A percentile compares a stretch with the other conserved stretches of the same genome.
Conservation (phyloP, 352 stramenopile species). For the Pythium rhizo-oryzae region DNA sequence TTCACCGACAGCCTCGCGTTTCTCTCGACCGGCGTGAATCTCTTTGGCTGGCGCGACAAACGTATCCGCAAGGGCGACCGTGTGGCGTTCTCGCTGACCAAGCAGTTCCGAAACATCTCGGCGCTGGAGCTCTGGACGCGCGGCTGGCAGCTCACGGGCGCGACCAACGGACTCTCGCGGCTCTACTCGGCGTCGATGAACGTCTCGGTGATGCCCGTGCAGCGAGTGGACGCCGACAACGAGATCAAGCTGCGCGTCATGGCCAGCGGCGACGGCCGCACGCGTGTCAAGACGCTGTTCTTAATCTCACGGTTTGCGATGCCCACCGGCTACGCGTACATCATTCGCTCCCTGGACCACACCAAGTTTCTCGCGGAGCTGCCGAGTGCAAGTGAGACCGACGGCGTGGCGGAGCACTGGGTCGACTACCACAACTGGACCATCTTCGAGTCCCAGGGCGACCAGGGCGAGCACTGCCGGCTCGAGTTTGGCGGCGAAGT, state of each 20-base stretch:
- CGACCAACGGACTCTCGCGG: slow-evolving; percentile 1
- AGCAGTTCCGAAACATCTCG: slow-evolving; percentile 23
- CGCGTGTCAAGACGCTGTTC: slow-evolving; percentile 23
- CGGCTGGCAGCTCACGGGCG: slow-evolving; percentile 7
- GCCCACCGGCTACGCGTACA: not conserved
- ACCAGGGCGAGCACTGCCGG: slow-evolving; percentile 11
- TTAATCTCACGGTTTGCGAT: slow-evolving; percentile 19
- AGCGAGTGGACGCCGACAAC: slow-evolving; percentile 26
- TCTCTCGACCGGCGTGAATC: slow-evolving; percentile 28
- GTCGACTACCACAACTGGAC: slow-evolving; percentile 24
- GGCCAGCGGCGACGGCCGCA: slow-evolving; percentile 2
- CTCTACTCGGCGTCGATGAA: slow-evolving; percentile 25
- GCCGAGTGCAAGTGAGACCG: not conserved
- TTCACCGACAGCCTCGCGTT: slow-evolving; percentile 16
- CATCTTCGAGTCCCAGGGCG: slow-evolving; percentile 12
- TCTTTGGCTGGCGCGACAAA: slow-evolving; percentile 39
- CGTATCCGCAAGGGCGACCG: slow-evolving; percentile 20
- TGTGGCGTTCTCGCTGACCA: slow-evolving; percentile 35
- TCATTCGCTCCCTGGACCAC: slow-evolving; percentile 19
- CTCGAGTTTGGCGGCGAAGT: slow-evolving; percentile 25
- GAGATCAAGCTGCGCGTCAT: slow-evolving; percentile 20
- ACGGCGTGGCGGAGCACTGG: slow-evolving; percentile 21
- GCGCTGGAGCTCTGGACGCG: slow-evolving; percentile 18
- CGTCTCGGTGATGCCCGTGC: not conserved
- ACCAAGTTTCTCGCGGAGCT: not conserved